Evolutionary conservation across 2,329 filamentous ascomycete genomes (phyloP), one percentile per base, ranked within the genome.

Genomic region (Sporothrix curviconia): DNA sequence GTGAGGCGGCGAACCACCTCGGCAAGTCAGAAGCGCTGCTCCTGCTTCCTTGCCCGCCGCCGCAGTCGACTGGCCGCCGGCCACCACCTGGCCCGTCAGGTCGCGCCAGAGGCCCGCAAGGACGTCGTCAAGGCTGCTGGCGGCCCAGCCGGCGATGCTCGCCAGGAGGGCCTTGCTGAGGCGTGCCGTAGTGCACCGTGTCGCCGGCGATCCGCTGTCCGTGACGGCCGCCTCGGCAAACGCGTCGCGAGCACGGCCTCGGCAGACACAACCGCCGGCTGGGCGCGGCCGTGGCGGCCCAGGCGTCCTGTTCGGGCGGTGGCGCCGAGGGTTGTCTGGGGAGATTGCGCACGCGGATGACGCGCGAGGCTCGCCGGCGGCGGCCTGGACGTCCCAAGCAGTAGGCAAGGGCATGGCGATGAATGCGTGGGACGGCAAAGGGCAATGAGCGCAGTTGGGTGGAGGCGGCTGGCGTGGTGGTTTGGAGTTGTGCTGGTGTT

Each of bases 171-270:
- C 75, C 71, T 90, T 90, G 72, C 83, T 85, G 14, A 91, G 75
- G n/a, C 9, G 74, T 77, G 2, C 88, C 87, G 66, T 92, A 92
- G 72, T 92, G 86, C 24, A 90, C 82, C 2, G 88, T 91, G 66
- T 87, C 87, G n/a, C 71, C 70, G 46, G 82, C 79, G 34, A 92
- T n/a, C n/a, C 78, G 8, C 72, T 72, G 71, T 92, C 88, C 4
- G 70, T 69, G 0, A 84, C 82, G 1, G 85, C 81, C 0, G 78
- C 74, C 49, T 72, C 73, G 0, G 56, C 34, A 66, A 90, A 90
- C 0, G 77, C 7, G 72, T 66, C 14, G 71, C 68, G 59, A 90
- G 77, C 3, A 75, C 77, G 3, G 90, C 75, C 19, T 78, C 76
- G 34, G 82, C 78, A 4, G 83, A 85, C 8, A 90, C 65, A 7